Percentiles rank a stretch among this genome's conserved stretches.
Conservation (phyloP, 495 filamentous ascomycete species). For the Annulohypoxylon maeteangense region DNA sequence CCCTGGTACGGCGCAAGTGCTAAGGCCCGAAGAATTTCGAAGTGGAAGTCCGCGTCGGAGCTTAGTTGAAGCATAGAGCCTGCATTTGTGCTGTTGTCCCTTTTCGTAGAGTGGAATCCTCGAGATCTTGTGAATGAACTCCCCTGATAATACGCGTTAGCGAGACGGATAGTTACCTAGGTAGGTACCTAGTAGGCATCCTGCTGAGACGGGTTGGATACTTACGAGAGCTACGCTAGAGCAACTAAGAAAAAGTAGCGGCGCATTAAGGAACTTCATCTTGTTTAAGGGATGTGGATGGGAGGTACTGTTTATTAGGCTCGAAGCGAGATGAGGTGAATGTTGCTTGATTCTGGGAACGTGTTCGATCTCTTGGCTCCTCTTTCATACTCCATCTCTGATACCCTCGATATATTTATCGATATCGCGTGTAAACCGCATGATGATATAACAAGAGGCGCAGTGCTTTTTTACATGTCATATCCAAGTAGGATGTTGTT, state of each 20-base stretch:
- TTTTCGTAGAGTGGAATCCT: neutral
- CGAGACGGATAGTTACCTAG: neutral
- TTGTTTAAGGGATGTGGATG: neutral
- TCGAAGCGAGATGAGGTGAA: neutral
- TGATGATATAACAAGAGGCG: neutral
- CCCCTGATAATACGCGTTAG: conserved; percentile 4
- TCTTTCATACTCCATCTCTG: conserved; percentile 20
- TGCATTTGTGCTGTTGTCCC: conserved; percentile 18
- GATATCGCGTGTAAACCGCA: neutral
- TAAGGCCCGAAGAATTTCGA: conserved; percentile 49
- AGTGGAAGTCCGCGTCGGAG: conserved; percentile 48
- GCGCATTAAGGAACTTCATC: conserved; percentile 15
- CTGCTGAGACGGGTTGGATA: neutral
- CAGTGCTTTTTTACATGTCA: neutral
- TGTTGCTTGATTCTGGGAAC: neutral
- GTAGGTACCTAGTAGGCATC: neutral
- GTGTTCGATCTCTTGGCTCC: neutral
- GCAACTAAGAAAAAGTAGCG: conserved; percentile 6
- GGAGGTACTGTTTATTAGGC: neutral
- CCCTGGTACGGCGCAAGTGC: conserved; percentile 45
- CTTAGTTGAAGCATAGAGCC: conserved; percentile 39
- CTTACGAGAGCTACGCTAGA: conserved; percentile 25
- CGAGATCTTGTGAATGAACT: neutral
- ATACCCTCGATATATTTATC: neutral
- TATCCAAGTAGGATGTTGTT: neutral